These are phyloP conservation scores for Gremmenia infestans DNA, from an alignment of 2,329 filamentous ascomycete genomes.

Conservation along the genomic window DNA sequence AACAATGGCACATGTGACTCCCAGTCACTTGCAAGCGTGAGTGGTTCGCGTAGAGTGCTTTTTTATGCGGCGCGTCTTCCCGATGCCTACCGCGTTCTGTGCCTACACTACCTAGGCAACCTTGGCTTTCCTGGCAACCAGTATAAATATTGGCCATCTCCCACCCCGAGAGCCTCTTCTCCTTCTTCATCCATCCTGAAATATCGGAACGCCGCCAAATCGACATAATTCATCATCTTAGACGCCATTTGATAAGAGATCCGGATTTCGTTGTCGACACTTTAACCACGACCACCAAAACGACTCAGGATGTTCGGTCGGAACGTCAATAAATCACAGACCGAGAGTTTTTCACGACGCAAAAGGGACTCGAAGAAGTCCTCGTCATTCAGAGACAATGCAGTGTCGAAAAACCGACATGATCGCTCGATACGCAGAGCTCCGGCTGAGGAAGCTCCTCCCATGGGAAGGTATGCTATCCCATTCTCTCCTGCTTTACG, in stretches of 20 bases:
- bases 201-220: not conserved
- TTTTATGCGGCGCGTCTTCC: constrained; percentile 14
- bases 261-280: constrained; percentile 6
- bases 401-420: constrained; percentile 31
- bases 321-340: constrained; percentile 27
- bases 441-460: constrained; percentile 24
- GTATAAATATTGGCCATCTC: constrained; percentile 15
- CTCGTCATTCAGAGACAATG: constrained; percentile 32
- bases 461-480: constrained; percentile 22
- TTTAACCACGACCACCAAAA: constrained; percentile 1
- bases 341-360: constrained; percentile 30
- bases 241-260: constrained; percentile 8
- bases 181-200: constrained; percentile 7
- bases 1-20: constrained; percentile 15
- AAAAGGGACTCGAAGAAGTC: constrained; percentile 23
- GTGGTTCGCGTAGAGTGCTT: constrained; percentile 11
- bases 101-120: constrained; percentile 10
- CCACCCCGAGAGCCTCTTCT: constrained; percentile 1
- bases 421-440: constrained; percentile 25
- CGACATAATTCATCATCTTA: constrained; percentile 1
- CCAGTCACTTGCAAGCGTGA: constrained; percentile 16
- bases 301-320: constrained; percentile 26
- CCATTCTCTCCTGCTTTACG: not conserved
- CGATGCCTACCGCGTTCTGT: constrained; percentile 2
- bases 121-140: constrained; percentile 6